A percentile compares a stretch with the other conserved stretches of the same genome.
Evolutionary conservation across 1,139 yeast genomes (phyloP).

Genomic region (Lodderomyces pseudojiufengensis): DNA sequence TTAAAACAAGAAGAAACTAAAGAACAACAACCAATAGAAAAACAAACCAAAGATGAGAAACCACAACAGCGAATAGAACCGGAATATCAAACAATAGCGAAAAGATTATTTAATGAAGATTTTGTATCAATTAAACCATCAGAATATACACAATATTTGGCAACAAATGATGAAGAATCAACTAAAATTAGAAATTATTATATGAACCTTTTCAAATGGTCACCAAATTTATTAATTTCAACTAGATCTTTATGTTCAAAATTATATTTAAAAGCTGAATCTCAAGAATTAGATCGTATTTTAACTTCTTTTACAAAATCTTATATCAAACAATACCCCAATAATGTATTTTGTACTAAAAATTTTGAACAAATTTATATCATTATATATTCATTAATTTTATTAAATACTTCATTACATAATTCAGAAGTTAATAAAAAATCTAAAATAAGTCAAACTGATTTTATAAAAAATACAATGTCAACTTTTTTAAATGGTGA

Average conservation of each 20-base stretch:
- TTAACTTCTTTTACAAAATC: conserved; percentile 66
- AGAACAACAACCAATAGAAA: not conserved
- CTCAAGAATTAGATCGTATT: conserved; percentile 76
- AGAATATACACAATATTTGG: conserved; percentile 45
- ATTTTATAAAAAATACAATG: conserved; percentile 57
- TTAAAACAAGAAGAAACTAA: too few species aligned
- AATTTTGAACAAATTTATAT: conserved; percentile 67
- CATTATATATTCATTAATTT: conserved; percentile 66
- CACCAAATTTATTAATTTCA: conserved; percentile 47
- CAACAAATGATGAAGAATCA: conserved; percentile 42
- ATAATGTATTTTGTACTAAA: conserved; percentile 46
- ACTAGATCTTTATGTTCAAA: conserved; percentile 60
- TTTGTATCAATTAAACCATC: conserved; percentile 37
- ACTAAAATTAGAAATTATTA: conserved; percentile 39
- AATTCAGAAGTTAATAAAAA: conserved; percentile 43
- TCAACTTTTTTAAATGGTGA: conserved; percentile 40
- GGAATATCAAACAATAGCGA: conserved; percentile 12
- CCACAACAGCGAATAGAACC: conserved; percentile 2
- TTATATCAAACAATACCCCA: conserved; percentile 55
- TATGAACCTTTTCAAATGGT: conserved; percentile 50
- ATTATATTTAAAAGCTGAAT: conserved; percentile 75
- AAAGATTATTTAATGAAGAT: conserved; percentile 10
- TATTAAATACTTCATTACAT: conserved; percentile 69
- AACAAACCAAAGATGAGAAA: not conserved
- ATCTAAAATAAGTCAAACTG: conserved; percentile 41